Conservation (phyloP, 139 green algal species). For the Closterium sp. region DNA sequence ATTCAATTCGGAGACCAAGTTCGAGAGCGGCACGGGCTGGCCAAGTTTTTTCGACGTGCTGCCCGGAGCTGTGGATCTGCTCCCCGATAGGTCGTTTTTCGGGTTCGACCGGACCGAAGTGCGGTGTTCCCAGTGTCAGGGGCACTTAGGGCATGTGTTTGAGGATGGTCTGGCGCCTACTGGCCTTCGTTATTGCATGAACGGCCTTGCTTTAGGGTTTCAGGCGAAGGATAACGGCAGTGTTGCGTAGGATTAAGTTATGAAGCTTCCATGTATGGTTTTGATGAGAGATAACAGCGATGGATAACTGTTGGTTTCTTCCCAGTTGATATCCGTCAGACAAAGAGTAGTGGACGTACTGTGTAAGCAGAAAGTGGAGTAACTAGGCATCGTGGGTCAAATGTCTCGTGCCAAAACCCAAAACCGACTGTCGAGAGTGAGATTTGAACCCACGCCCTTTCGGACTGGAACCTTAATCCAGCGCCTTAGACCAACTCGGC, state of each 20-base stretch:
- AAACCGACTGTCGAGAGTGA: not conserved
- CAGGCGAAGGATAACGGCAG: conserved; percentile 13
- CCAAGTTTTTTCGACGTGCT: conserved; percentile 53
- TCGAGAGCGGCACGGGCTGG: conserved; percentile 64
- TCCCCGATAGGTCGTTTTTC: conserved; percentile 70
- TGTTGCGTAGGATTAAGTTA: not conserved
- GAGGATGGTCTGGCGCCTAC: conserved; percentile 51
- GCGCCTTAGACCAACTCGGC: not conserved
- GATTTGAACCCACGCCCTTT: not conserved
- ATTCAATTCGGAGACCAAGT: conserved; percentile 63
- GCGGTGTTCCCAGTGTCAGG: conserved; percentile 38
- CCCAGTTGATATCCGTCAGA: too few relatives aligned
- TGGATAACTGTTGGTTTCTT: too few relatives aligned
- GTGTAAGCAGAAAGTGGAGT: too few relatives aligned
- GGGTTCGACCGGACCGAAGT: conserved; percentile 72
- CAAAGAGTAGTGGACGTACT: too few relatives aligned
- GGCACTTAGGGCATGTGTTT: conserved; percentile 58
- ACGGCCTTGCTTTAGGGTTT: conserved; percentile 70
- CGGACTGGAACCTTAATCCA: not conserved
- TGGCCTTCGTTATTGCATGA: conserved; percentile 55
- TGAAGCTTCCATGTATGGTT: too few relatives aligned
- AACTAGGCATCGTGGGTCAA: too few relatives aligned
- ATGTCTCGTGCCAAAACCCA: too few relatives aligned
- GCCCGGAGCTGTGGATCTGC: conserved; percentile 49
- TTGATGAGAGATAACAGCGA: too few relatives aligned